These are phyloP conservation scores for Lodderomyces orthopsilosis DNA, from an alignment of 1,139 yeast species.

Conservation along the genomic window DNA sequence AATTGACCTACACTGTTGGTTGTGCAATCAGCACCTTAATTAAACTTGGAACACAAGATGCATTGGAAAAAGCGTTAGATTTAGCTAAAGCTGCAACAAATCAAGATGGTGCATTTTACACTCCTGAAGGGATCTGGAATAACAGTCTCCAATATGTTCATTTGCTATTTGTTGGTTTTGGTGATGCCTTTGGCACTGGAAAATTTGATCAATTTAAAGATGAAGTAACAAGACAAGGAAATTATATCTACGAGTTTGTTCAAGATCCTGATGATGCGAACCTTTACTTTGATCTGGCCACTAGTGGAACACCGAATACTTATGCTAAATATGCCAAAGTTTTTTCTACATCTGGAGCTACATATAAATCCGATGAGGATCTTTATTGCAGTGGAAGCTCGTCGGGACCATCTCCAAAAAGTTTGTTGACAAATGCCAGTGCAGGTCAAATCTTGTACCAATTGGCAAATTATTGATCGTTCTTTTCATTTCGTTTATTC, in stretches of 20 bases:
- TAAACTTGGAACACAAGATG: conserved; percentile 20
- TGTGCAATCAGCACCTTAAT: conserved; percentile 30
- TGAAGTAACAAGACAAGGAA: conserved; percentile 24
- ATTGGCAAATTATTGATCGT: conserved; percentile 6
- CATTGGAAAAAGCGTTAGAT: conserved; percentile 17
- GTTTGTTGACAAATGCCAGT: conserved; percentile 22
- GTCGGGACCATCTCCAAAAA: conserved; percentile 14
- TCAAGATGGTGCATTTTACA: conserved; percentile 22
- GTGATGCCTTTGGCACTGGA: conserved; percentile 19
- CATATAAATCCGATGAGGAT: conserved; percentile 3
- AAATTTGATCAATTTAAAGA: conserved; percentile 14
- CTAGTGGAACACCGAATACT: conserved; percentile 14
- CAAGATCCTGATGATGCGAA: conserved; percentile 22
- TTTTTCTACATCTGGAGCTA: conserved; percentile 8
- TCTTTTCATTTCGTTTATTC: too few relatives aligned
- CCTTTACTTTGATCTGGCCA: conserved; percentile 18
- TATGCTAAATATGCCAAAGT: conserved; percentile 12
- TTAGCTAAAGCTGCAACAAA: conserved; percentile 20
- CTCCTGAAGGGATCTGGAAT: conserved; percentile 22
- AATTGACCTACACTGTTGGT: conserved; percentile 39
- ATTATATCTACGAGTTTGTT: conserved; percentile 20
- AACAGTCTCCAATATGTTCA: conserved; percentile 22
- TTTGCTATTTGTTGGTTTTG: conserved; percentile 24
- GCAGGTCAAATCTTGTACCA: conserved; percentile 24
- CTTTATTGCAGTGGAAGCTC: conserved; percentile 17